These are phyloP conservation scores for Boechera divaricarpa DNA, from an alignment of 345 rosid species.

Conservation along the genomic window DNA sequence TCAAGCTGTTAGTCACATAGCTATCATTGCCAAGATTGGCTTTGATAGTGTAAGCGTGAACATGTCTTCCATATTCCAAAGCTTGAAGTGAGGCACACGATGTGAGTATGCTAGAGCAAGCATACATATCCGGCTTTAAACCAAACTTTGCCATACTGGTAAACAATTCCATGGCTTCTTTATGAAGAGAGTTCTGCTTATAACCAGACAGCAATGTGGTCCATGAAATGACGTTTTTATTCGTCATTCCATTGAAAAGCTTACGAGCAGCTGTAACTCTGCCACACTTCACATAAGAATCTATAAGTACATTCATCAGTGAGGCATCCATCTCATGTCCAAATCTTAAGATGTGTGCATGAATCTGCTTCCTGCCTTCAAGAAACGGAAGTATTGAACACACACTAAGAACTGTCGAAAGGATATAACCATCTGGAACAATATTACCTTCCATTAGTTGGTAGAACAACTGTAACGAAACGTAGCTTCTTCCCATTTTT, in stretches of 20 bases:
- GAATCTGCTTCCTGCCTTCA: conserved; percentile 77
- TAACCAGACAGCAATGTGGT: conserved; percentile 74
- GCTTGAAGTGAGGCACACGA: conserved; percentile 71
- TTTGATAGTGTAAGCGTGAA: conserved; percentile 71
- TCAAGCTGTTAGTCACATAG: conserved; percentile 65
- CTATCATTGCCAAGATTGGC: conserved; percentile 57
- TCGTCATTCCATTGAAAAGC: conserved; percentile 59
- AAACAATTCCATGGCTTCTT: conserved; percentile 63
- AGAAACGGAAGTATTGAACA: conserved; percentile 58
- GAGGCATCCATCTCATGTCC: conserved; percentile 67
- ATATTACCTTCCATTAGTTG: conserved; percentile 48
- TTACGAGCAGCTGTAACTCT: conserved; percentile 51
- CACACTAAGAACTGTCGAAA: conserved; percentile 67
- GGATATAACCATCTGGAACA: conserved; percentile 59
- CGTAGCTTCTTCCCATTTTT: conserved; percentile 60
- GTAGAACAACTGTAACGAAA: conserved; percentile 56
- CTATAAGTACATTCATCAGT: conserved; percentile 64
- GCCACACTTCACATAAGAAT: conserved; percentile 69
- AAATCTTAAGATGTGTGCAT: conserved; percentile 62
- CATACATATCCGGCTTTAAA: conserved; percentile 63
- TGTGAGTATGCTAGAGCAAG: conserved; percentile 71
- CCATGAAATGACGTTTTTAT: conserved; percentile 68
- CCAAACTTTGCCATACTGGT: conserved; percentile 52
- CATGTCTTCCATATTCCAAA: conserved; percentile 61
- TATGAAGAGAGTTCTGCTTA: conserved; percentile 64